Percentiles rank a stretch among this genome's conserved stretches.
These are phyloP conservation scores for Capronia epimyces DNA, from an alignment of 2,329 filamentous ascomycete species.

Conservation along the genomic window DNA sequence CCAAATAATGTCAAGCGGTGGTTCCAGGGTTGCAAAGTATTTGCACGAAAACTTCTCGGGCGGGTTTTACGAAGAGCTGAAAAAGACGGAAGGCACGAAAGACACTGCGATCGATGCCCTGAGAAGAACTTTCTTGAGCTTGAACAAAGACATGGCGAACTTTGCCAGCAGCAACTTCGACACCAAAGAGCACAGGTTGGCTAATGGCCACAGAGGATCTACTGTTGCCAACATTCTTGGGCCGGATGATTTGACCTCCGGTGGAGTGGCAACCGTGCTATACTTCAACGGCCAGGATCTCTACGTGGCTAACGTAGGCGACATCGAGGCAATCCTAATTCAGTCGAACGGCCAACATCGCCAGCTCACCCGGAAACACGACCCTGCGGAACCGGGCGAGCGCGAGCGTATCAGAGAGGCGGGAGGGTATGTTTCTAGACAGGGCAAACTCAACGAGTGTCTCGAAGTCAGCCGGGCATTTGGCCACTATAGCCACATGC, in stretches of 20 bases:
- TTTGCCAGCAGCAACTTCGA: slow-evolving; percentile 72
- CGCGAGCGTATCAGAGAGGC: slow-evolving; percentile 86
- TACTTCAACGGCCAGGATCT: slow-evolving; percentile 87
- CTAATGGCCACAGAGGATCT: slow-evolving; percentile 62
- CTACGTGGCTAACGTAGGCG: slow-evolving; percentile 90
- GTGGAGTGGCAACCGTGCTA: slow-evolving; percentile 84
- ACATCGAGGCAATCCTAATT: slow-evolving; percentile 92
- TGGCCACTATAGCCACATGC: slow-evolving; percentile 88
- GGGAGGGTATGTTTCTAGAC: slow-evolving; percentile 90
- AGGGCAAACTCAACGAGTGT: slow-evolving; percentile 86
- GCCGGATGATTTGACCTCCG: slow-evolving; percentile 83
- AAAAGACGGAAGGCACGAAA: slow-evolving; percentile 58
- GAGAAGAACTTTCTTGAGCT: slow-evolving; percentile 73
- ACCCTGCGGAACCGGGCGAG: slow-evolving; percentile 80
- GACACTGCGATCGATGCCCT: slow-evolving; percentile 81
- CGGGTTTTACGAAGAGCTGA: slow-evolving; percentile 76
- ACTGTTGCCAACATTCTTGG: slow-evolving; percentile 69
- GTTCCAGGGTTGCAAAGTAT: slow-evolving; percentile 93
- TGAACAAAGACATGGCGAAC: slow-evolving; percentile 91
- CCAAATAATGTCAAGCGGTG: slow-evolving; percentile 78
- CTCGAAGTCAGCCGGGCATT: slow-evolving; percentile 92
- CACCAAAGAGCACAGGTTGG: slow-evolving; percentile 43
- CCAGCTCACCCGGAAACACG: slow-evolving; percentile 84
- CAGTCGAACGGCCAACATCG: slow-evolving; percentile 78
- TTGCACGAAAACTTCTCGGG: slow-evolving; percentile 91